Evolutionary conservation across 164 flowering plant species (phyloP).

Genomic region (Aristolochia fimbriata): DNA sequence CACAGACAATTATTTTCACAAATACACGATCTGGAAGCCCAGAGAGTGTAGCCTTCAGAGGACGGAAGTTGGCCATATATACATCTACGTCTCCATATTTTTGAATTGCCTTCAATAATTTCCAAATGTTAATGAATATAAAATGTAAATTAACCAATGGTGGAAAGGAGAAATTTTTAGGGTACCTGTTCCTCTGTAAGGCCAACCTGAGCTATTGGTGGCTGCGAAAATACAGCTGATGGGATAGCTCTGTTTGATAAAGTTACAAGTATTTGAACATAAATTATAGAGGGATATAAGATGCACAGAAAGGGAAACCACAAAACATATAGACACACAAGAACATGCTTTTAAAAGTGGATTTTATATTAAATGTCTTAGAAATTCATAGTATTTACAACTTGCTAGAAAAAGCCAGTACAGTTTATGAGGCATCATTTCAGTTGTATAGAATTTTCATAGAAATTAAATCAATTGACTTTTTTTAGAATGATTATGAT

Average conservation of each 20-base stretch:
- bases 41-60: slow-evolving; percentile 89
- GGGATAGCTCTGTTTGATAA: slow-evolving; percentile 61
- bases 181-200: slow-evolving; percentile 89
- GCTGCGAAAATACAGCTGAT: slow-evolving; percentile 96
- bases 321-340: too few species aligned
- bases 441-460: too few species aligned
- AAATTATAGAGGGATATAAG: too few species aligned
- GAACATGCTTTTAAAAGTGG: too few species aligned
- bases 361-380: too few species aligned
- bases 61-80: slow-evolving; percentile 78
- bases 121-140: background rate
- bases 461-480: too few species aligned
- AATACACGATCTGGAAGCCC: slow-evolving; percentile 88
- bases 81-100: slow-evolving; percentile 78
- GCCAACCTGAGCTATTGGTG: slow-evolving; percentile 83
- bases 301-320: too few species aligned
- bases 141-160: background rate
- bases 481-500: too few species aligned
- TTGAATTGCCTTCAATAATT: slow-evolving; percentile 55
- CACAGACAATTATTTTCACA: slow-evolving; percentile 90
- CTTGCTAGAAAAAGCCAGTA: too few species aligned
- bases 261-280: background rate
- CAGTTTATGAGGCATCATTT: too few species aligned
- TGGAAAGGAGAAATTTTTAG: background rate
- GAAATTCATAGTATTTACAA: too few species aligned